These are phyloP conservation scores for Nitzschia sp. DNA, from an alignment of 108 stramenopile species.

Conservation along the genomic window DNA sequence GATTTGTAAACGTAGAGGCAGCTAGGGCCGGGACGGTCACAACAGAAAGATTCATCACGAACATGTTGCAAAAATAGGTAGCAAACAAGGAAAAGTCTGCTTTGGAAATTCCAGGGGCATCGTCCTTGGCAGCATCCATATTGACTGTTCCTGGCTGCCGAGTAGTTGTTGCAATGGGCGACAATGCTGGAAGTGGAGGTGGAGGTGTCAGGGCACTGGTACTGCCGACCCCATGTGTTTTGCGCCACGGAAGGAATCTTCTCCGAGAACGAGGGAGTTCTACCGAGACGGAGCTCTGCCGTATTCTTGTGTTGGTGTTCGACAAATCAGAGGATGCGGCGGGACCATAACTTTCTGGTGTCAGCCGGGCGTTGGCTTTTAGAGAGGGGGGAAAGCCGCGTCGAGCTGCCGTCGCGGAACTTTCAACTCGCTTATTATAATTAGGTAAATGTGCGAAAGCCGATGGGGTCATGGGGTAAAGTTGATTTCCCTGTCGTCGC, in stretches of 20 bases:
- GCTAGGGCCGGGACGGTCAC: slow-evolving; percentile 43
- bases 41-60: slow-evolving; percentile 37
- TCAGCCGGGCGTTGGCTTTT: neutral
- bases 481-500: neutral
- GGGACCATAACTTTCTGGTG: neutral
- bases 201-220: neutral
- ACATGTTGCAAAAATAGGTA: slow-evolving; percentile 37
- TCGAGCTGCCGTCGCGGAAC: too few species aligned
- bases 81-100: slow-evolving; percentile 19
- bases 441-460: too few species aligned
- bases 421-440: too few species aligned
- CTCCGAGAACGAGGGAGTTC: neutral
- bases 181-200: neutral
- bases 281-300: neutral
- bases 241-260: neutral
- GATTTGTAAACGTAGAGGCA: slow-evolving; percentile 2
- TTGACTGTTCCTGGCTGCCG: neutral
- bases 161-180: neutral
- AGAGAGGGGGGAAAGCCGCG: neutral
- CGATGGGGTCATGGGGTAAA: too few species aligned
- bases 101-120: slow-evolving; percentile 2
- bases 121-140: neutral
- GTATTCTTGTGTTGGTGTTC: neutral
- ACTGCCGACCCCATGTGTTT: neutral
- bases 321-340: neutral